Percentiles rank a stretch among this genome's conserved stretches.
Evolutionary conservation across 2,329 filamentous ascomycete species (phyloP).

Genomic region (Fusarium bulbicola): DNA sequence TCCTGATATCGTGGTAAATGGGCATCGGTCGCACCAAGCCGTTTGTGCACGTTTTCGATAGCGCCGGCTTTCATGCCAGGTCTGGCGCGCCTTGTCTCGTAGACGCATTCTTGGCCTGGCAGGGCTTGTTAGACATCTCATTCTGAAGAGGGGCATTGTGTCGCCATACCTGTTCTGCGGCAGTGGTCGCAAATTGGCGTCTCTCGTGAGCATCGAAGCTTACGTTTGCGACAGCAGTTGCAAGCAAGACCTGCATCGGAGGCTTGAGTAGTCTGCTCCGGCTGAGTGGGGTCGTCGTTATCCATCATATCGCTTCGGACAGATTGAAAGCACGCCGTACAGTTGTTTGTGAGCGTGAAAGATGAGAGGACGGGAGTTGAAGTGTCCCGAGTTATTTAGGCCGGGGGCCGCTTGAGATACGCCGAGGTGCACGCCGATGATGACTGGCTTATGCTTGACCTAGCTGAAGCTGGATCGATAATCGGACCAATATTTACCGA

Average conservation of each 20-base stretch:
- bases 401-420: not conserved
- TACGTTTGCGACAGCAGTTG: conserved; percentile 30
- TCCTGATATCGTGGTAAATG: not conserved
- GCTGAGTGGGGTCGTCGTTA: not conserved
- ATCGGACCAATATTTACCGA: not conserved
- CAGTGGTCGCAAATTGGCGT: conserved; percentile 29
- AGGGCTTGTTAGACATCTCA: fast-evolving
- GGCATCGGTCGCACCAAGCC: conserved; percentile 33
- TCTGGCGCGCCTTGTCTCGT: conserved; percentile 43
- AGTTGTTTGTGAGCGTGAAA: not conserved
- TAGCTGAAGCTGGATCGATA: not conserved
- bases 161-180: conserved; percentile 8
- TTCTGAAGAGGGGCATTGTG: fast-evolving
- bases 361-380: not conserved
- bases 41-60: conserved; percentile 48
- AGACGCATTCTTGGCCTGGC: not conserved
- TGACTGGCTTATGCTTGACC: not conserved
- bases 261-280: not conserved
- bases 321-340: not conserved
- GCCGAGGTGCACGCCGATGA: not conserved
- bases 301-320: not conserved
- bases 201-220: conserved; percentile 31
- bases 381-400: not conserved
- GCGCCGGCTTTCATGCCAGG: conserved; percentile 51
- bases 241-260: conserved; percentile 16